Percentiles rank a stretch among this genome's conserved stretches.
Conservation (phyloP, 2,329 filamentous ascomycete genomes). For the Arthrobotrys iridis region DNA sequence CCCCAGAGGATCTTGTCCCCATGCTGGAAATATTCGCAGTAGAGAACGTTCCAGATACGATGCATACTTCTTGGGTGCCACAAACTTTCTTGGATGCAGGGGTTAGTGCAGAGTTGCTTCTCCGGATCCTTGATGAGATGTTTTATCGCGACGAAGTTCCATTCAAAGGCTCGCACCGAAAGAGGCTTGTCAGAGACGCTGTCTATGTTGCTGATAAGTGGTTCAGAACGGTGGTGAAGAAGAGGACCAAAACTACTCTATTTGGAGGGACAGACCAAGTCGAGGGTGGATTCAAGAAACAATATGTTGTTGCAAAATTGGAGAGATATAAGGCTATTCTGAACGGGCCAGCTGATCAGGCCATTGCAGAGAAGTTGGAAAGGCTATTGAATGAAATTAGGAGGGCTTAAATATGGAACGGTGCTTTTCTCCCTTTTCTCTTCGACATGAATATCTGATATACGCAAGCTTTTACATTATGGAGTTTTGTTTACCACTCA, state of each 20-base stretch:
- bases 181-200: conserved; percentile 70
- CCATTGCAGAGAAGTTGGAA: conserved; percentile 50
- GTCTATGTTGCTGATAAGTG: conserved; percentile 71
- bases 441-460: conserved; percentile 1
- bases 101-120: conserved; percentile 70
- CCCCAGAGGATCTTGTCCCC: conserved; percentile 66
- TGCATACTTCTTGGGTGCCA: conserved; percentile 65
- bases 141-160: conserved; percentile 75
- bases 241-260: conserved; percentile 38
- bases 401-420: conserved; percentile 23
- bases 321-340: conserved; percentile 43
- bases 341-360: conserved; percentile 17
- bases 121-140: conserved; percentile 72
- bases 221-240: conserved; percentile 62
- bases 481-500: conserved; percentile 24
- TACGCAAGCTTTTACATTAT: conserved; percentile 5
- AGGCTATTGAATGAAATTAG: conserved; percentile 52
- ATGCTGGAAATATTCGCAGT: conserved; percentile 72
- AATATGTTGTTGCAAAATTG: conserved; percentile 48
- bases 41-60: conserved; percentile 69
- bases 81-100: conserved; percentile 73
- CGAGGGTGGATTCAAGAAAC: conserved; percentile 54
- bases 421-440: background rate
- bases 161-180: conserved; percentile 69
- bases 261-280: conserved; percentile 40